Base-by-base conservation (phyloP, 2,329 filamentous ascomycete genomes). In the Penicillium palitans region DNA sequence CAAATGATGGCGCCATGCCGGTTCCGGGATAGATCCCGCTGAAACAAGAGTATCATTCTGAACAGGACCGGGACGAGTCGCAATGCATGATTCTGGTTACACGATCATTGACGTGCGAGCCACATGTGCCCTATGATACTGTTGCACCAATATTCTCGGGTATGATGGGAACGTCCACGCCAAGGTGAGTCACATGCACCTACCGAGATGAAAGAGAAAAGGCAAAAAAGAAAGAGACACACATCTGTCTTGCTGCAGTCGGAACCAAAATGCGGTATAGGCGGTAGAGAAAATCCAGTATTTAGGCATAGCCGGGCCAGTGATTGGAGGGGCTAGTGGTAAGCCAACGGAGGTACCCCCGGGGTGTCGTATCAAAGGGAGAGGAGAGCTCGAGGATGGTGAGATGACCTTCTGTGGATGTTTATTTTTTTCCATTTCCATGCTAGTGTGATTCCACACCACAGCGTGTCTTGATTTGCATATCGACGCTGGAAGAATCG, bases 401-500 rank as follows among this genome's bases (percentile, higher is more conserved):
- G 55, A 60, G 50, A 59, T 64, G 56, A 59, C 57, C 44, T 53
- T 60, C 42, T 48, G 19, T 59, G 57, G 52, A 55, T 54, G 45
- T 55, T 51, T 47, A 6, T 17, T n/a, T 40, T 40, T 41, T 31
- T 24, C 40, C n/a, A 44, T 42, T 54, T 55, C 19, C 39, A 39
- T 17, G 21, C 24, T 55, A 55, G 57, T 45, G 46, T 37, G 40
- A 4, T 33, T 6, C 25, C 44, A 56, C 39, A 39, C 50, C 40
- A 49, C 41, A 33, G 53, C 47, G 12, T 45, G 19, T n/a, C 15
- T 42, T 15, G 29, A 27, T 17, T 44, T 52, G 47, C 52, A 48
- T 41, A 51, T 49, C 41, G 61, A 17, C 24, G 15, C 24, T 45
- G 39, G 47, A 56, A 65, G 67, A 61, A 70, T 67, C 63, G 70